Conservation (phyloP, 2,329 filamentous ascomycete species). For the Zelopaecilomyces penicillatus region DNA sequence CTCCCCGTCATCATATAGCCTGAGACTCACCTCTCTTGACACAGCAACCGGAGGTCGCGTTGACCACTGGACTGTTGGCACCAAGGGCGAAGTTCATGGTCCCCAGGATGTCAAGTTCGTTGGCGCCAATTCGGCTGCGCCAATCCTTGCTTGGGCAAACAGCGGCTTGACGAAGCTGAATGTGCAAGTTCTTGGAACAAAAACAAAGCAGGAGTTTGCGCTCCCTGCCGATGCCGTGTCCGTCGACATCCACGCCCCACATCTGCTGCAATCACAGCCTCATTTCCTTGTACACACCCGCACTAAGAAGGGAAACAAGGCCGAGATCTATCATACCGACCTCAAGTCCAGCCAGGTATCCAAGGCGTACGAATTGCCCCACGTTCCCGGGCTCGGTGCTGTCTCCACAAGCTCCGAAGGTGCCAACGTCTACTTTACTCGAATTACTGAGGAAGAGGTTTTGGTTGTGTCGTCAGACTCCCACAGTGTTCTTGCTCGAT, state of each 20-base stretch:
- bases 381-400: conserved; percentile 59
- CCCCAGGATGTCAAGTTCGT: conserved; percentile 63
- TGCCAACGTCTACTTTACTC: conserved; percentile 82
- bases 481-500: conserved; percentile 66
- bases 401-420: conserved; percentile 72
- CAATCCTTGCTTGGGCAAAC: conserved; percentile 70
- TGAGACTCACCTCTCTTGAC: conserved; percentile 70
- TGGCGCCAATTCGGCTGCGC: conserved; percentile 65
- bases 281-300: conserved; percentile 82
- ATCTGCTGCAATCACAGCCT: conserved; percentile 59
- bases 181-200: conserved; percentile 61
- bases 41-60: conserved; percentile 61
- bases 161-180: conserved; percentile 52
- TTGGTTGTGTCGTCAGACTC: conserved; percentile 68
- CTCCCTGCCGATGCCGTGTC: conserved; percentile 38
- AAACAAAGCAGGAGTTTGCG: conserved; percentile 45
- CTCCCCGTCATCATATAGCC: conserved; percentile 59
- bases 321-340: conserved; percentile 78
- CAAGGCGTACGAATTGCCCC: conserved; percentile 75
- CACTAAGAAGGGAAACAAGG: conserved; percentile 64
- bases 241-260: conserved; percentile 66
- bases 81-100: conserved; percentile 63
- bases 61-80: conserved; percentile 62
- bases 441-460: conserved; percentile 67
- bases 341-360: conserved; percentile 57